Percentiles rank a stretch among this genome's conserved stretches.
phyloP scores from a whole-genome alignment of 768 basidiomycete species.

The Panellus pusillus region DNA sequence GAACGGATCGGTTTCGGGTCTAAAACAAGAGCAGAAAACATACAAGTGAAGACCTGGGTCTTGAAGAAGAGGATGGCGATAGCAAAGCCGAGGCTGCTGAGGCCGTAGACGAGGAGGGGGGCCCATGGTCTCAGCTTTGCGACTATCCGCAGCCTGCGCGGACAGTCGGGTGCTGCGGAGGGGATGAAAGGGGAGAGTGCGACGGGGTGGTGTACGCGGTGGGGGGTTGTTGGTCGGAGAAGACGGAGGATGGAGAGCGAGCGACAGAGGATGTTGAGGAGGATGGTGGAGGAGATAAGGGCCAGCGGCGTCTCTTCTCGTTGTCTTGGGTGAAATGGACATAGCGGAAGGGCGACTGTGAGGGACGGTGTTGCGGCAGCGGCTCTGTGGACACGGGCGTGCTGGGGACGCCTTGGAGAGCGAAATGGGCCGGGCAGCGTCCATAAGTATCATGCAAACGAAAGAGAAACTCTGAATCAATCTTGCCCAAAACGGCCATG shows the following conservation, averaged over 20 bases:
- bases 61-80: constrained; percentile 84
- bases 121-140: constrained; percentile 72
- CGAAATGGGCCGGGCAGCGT: constrained; percentile 29
- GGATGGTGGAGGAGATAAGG: constrained; percentile 22
- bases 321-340: constrained; percentile 28
- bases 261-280: constrained; percentile 10
- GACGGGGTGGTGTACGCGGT: too few species aligned
- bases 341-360: constrained; percentile 36
- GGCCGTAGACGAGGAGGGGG: constrained; percentile 73
- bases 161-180: constrained; percentile 38
- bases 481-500: too few species aligned
- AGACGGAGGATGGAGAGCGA: background rate
- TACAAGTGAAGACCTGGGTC: constrained; percentile 78
- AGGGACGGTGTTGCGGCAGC: constrained; percentile 28
- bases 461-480: constrained; percentile 27
- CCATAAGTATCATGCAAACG: too few species aligned
- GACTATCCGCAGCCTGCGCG: constrained; percentile 52
- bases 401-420: constrained; percentile 26
- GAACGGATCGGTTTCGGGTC: constrained; percentile 10
- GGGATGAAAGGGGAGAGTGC: too few species aligned
- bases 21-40: constrained; percentile 29
- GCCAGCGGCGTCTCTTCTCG: constrained; percentile 30
- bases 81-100: constrained; percentile 76
- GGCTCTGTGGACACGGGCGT: constrained; percentile 27
- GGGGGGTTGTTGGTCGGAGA: constrained; percentile 8